These are phyloP conservation scores for Dictyostelium citrinum DNA, from an alignment of 78 protist species.

Conservation along the genomic window DNA sequence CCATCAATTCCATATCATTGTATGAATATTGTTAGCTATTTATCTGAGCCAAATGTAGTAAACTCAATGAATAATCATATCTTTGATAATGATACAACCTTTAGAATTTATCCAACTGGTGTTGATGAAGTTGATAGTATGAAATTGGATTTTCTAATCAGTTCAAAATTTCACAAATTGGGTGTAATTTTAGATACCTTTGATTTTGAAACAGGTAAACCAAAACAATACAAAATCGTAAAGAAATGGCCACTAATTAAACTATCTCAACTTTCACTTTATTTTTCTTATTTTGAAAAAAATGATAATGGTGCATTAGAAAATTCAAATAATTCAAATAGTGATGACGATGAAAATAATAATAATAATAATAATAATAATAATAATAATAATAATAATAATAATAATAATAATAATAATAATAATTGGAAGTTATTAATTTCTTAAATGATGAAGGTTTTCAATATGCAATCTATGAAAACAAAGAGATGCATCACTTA, in stretches of 20 bases:
- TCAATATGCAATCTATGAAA: constrained; percentile 12
- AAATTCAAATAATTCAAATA: not conserved
- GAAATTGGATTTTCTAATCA: not conserved
- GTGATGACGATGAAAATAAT: too few relatives aligned
- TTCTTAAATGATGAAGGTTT: constrained; percentile 3
- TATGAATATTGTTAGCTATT: not conserved
- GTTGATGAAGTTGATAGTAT: not conserved
- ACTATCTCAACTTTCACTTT: not conserved
- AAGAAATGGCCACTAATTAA: not conserved
- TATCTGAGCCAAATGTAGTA: constrained; percentile 5
- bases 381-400: too few relatives aligned
- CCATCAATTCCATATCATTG: not conserved
- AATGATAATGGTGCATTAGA: constrained; percentile 9
- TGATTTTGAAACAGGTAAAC: constrained; percentile 14
- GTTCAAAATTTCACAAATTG: not conserved
- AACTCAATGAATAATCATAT: constrained; percentile 4
- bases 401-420: too few relatives aligned
- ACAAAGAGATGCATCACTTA: constrained; percentile 7
- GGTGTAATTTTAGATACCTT: not conserved
- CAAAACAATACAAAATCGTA: not conserved
- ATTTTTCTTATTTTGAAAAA: not conserved
- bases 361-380: too few relatives aligned
- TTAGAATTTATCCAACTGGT: not conserved
- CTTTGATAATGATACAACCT: not conserved
- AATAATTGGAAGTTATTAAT: not conserved